Conservation (phyloP, 2,329 filamentous ascomycete species). For the Diaporthe capsici region DNA sequence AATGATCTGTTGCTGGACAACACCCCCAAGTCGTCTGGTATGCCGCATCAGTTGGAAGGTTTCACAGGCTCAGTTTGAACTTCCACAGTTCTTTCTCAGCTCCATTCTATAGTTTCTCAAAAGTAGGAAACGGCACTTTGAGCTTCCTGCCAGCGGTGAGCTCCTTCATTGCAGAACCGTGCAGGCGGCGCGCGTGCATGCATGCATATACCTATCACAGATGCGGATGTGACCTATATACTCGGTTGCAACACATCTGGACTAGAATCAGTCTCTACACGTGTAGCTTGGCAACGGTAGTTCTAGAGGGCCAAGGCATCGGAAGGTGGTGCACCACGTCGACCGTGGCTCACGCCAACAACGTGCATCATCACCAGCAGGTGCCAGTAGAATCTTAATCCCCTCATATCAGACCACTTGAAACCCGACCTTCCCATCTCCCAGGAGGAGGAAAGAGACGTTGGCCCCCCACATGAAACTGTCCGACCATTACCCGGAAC, state of each 20-base stretch:
- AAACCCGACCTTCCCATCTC: neutral
- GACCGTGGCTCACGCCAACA: no score
- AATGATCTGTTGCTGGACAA: neutral
- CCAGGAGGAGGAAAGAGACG: neutral
- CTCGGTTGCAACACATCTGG: neutral
- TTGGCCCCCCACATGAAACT: constrained; percentile 2
- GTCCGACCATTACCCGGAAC: neutral
- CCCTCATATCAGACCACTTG: constrained; percentile 2
- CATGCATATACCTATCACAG: neutral
- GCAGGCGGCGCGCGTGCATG: neutral
- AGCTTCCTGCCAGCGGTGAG: neutral
- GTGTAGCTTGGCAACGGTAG: no score
- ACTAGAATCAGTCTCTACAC: no score
- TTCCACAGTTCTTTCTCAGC: no score
- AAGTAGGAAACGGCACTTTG: no score
- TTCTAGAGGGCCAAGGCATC: no score
- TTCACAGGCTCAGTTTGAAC: no score
- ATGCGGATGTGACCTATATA: neutral
- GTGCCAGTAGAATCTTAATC: no score
- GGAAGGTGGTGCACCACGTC: no score
- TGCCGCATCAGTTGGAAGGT: neutral
- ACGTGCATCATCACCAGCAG: no score
- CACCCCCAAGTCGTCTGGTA: neutral
- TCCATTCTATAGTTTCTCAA: neutral
- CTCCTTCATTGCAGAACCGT: neutral